Conservation (phyloP, 2,329 filamentous ascomycete genomes). For the Xylaria sp. region DNA sequence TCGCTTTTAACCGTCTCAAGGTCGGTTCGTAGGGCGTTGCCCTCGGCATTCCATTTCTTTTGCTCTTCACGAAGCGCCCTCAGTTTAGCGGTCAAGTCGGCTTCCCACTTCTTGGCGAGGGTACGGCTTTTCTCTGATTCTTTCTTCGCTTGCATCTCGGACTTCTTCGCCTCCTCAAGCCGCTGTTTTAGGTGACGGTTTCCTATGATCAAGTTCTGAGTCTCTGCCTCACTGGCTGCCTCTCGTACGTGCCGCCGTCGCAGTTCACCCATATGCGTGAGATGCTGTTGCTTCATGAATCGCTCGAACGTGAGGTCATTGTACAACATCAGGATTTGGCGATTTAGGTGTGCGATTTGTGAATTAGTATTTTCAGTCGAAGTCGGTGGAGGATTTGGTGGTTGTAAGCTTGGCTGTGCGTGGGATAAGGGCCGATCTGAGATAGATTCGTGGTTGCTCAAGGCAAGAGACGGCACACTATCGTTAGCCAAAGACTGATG, state of each 20-base stretch:
- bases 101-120: slow-evolving; percentile 78
- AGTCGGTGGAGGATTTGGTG: slow-evolving; percentile 34
- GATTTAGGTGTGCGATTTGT: slow-evolving; percentile 60
- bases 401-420: slow-evolving; percentile 33
- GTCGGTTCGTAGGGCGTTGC: slow-evolving; percentile 59
- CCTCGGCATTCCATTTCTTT: slow-evolving; percentile 63
- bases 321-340: slow-evolving; percentile 73
- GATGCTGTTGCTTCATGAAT: slow-evolving; percentile 81
- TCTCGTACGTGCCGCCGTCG: slow-evolving; percentile 75
- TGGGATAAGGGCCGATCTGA: slow-evolving; percentile 43
- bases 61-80: slow-evolving; percentile 69
- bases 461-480: slow-evolving; percentile 56
- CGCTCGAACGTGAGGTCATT: slow-evolving; percentile 84
- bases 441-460: slow-evolving; percentile 53
- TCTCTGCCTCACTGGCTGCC: slow-evolving; percentile 79
- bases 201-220: slow-evolving; percentile 76
- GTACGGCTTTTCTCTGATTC: slow-evolving; percentile 73
- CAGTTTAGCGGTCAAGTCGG: slow-evolving; percentile 68
- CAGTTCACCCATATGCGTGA: slow-evolving; percentile 78
- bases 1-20: slow-evolving; percentile 62
- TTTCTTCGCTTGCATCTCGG: slow-evolving; percentile 69
- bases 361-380: slow-evolving; percentile 21
- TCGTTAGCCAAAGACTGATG: slow-evolving; percentile 60
- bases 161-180: slow-evolving; percentile 71
- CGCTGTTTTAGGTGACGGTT: slow-evolving; percentile 75